phyloP scores from a whole-genome alignment of 352 stramenopile species.

The Phytophthora melonis region DNA sequence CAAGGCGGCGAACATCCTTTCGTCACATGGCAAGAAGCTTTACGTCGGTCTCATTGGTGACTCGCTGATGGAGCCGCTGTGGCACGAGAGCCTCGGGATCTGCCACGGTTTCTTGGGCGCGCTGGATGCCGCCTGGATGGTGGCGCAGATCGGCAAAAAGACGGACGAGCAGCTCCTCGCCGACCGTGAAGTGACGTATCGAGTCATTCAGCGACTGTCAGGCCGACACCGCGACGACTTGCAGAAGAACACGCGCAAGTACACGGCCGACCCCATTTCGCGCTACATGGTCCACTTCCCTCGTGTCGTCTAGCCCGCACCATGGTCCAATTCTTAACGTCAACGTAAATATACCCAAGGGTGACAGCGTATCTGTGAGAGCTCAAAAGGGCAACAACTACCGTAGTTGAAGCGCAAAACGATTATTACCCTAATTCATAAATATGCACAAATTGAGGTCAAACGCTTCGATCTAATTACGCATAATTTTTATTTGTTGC shows the following conservation, averaged over 20 bases:
- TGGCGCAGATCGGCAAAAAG: conserved; percentile 65
- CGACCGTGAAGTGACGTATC: conserved; percentile 71
- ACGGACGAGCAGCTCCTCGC: conserved; percentile 72
- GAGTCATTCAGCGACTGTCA: conserved; percentile 67
- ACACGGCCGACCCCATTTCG: conserved; percentile 69
- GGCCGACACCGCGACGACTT: conserved; percentile 63
- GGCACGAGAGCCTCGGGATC: conserved; percentile 74
- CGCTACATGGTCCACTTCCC: conserved; percentile 74
- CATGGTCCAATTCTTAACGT: too few relatives aligned
- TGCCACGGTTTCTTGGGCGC: conserved; percentile 80
- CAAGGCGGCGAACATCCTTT: conserved; percentile 70
- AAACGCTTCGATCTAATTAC: too few relatives aligned
- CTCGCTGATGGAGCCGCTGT: conserved; percentile 80
- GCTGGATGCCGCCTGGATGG: conserved; percentile 75
- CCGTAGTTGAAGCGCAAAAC: too few relatives aligned
- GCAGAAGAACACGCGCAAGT: conserved; percentile 82
- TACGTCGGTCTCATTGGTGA: conserved; percentile 82
- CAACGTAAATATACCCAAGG: too few relatives aligned
- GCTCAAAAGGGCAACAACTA: too few relatives aligned
- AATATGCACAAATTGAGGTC: too few relatives aligned
- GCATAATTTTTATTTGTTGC: too few relatives aligned
- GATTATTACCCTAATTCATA: too few relatives aligned
- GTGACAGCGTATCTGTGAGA: too few relatives aligned
- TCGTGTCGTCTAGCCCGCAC: conserved; percentile 28
- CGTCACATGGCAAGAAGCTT: conserved; percentile 67